A percentile compares a stretch with the other conserved stretches of the same genome.
phyloP scores from a whole-genome alignment of 176 grass and related monocot genomes.

The Aegilops speltoides region DNA sequence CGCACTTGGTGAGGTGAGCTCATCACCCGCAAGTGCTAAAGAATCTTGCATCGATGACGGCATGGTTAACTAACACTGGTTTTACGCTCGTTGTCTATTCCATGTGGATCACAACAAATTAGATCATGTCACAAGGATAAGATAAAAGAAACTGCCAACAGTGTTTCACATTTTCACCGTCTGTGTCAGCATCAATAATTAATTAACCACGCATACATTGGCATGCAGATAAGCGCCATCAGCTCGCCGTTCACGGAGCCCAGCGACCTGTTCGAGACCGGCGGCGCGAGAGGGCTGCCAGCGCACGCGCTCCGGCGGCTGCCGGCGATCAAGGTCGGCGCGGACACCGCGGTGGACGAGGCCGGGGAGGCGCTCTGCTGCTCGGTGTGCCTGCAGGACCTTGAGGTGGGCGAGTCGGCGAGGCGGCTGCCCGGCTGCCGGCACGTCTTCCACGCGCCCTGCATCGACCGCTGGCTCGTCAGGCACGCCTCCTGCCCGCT shows the following conservation, averaged over 20 bases:
- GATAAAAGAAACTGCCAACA: neutral
- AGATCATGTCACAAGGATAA: neutral
- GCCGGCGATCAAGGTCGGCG: slow-evolving; percentile 49
- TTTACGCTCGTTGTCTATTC: slow-evolving; percentile 2
- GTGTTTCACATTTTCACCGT: neutral
- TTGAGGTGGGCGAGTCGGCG: slow-evolving; percentile 53
- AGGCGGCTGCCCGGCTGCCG: slow-evolving; percentile 54
- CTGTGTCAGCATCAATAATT: neutral
- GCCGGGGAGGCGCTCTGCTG: slow-evolving; percentile 69
- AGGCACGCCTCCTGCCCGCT: slow-evolving; percentile 83
- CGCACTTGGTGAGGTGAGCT: slow-evolving; percentile 4
- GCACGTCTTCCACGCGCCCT: slow-evolving; percentile 70
- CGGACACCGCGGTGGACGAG: slow-evolving; percentile 40
- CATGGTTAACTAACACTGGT: slow-evolving; percentile 10
- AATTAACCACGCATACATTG: neutral
- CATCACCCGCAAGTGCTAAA: neutral
- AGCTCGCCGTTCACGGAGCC: slow-evolving; percentile 69
- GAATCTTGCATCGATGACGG: neutral
- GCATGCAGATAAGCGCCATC: slow-evolving; percentile 72
- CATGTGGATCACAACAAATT: neutral
- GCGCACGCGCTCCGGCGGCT: slow-evolving; percentile 40
- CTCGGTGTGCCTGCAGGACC: slow-evolving; percentile 93
- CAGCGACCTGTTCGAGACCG: slow-evolving; percentile 76
- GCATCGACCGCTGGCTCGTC: slow-evolving; percentile 84
- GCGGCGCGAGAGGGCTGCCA: slow-evolving; percentile 39